Evolutionary conservation across 2,329 filamentous ascomycete species (phyloP).

Genomic region (Claviceps capensis): DNA sequence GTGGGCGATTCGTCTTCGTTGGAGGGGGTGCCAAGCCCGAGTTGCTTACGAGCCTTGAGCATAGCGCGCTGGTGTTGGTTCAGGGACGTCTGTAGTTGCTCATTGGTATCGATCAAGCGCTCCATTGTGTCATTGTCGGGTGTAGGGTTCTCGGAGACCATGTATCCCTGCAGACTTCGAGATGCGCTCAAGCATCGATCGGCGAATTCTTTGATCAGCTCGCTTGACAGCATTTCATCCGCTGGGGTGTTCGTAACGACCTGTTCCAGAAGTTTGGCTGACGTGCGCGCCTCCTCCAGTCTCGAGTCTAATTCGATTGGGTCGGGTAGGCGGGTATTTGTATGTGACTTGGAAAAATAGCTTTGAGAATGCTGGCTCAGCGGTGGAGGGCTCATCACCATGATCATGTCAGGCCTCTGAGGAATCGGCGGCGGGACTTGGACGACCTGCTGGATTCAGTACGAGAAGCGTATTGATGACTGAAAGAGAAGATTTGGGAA

Average conservation of each 20-base stretch:
- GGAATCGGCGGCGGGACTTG: conserved; percentile 8
- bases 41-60: conserved; percentile 44
- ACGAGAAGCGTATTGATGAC: neutral
- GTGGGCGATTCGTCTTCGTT: conserved; percentile 12
- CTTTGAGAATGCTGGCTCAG: conserved; percentile 33
- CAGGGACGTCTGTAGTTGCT: conserved; percentile 70
- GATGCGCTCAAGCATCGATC: conserved; percentile 74
- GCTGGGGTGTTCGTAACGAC: conserved; percentile 76
- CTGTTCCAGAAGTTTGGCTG: conserved; percentile 83
- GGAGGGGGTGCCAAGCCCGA: conserved; percentile 24
- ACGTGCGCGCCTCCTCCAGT: conserved; percentile 81
- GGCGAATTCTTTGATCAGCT: conserved; percentile 86
- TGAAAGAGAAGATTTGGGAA: neutral
- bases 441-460: conserved; percentile 9
- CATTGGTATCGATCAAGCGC: conserved; percentile 86
- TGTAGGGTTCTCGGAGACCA: conserved; percentile 60
- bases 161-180: conserved; percentile 73
- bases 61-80: conserved; percentile 76
- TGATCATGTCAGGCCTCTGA: conserved; percentile 7
- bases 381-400: conserved; percentile 5
- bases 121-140: conserved; percentile 93
- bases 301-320: conserved; percentile 67
- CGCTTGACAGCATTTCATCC: conserved; percentile 62
- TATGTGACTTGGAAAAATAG: conserved; percentile 41
- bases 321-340: conserved; percentile 41